Evolutionary conservation across 495 filamentous ascomycete species (phyloP).

Genomic region (Xylaria telfairii): DNA sequence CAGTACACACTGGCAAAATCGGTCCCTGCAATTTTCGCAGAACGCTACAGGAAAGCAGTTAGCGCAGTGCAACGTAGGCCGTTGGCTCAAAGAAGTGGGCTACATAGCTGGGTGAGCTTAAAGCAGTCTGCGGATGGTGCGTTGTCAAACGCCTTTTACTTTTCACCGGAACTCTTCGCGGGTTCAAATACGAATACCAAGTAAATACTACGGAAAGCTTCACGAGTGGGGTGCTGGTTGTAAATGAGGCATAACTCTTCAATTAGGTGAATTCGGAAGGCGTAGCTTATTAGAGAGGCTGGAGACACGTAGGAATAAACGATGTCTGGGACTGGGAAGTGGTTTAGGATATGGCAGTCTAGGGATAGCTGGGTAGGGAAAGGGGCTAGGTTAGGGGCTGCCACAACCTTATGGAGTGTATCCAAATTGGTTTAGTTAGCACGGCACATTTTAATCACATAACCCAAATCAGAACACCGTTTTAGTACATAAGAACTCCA

Average conservation of each 20-base stretch:
- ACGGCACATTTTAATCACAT: too few species aligned
- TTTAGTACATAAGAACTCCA: too few species aligned
- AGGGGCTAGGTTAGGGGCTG: too few species aligned
- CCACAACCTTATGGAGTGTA: too few species aligned
- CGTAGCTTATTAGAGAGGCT: neutral
- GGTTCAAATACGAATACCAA: neutral
- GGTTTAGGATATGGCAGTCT: neutral
- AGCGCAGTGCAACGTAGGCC: slow-evolving; percentile 14
- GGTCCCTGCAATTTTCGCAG: neutral
- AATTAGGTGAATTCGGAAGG: too few species aligned
- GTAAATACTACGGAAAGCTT: neutral
- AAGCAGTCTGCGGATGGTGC: neutral
- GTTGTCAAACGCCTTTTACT: slow-evolving; percentile 2
- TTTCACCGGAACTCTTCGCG: neutral
- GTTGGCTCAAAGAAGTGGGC: neutral
- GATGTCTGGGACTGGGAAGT: neutral
- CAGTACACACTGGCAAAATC: neutral
- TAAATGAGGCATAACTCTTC: neutral
- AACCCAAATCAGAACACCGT: too few species aligned
- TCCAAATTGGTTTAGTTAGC: too few species aligned
- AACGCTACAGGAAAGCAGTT: slow-evolving; percentile 6
- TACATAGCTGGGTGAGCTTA: slow-evolving; percentile 8
- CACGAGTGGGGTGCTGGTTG: neutral
- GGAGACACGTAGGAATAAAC: neutral
- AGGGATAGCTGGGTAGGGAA: neutral